These are phyloP conservation scores for Elsinoe ampelina DNA, from an alignment of 2,329 filamentous ascomycete genomes.

Conservation along the genomic window DNA sequence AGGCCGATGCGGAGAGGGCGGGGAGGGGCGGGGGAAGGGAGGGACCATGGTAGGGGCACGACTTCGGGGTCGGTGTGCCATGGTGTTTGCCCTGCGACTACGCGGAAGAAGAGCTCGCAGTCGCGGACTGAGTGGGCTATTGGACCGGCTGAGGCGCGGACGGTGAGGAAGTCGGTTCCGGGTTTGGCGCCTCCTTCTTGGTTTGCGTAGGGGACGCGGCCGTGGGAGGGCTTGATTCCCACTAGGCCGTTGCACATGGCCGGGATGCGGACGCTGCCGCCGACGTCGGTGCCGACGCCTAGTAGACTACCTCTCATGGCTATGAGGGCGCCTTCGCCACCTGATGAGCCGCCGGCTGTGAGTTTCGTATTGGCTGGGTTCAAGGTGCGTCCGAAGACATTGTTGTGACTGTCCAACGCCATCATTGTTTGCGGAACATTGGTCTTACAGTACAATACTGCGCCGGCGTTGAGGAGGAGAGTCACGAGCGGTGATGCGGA, in stretches of 20 bases:
- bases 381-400: conserved; percentile 39
- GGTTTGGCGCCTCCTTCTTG: conserved; percentile 40
- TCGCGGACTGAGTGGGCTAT: conserved; percentile 40
- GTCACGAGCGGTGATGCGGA: conserved; percentile 35
- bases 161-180: conserved; percentile 38
- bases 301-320: conserved; percentile 40
- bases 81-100: conserved; percentile 43
- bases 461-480: conserved; percentile 36
- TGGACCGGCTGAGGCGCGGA: conserved; percentile 38
- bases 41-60: conserved; percentile 31
- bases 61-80: conserved; percentile 42
- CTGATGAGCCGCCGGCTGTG: conserved; percentile 44
- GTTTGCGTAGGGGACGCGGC: conserved; percentile 43
- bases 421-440: conserved; percentile 48
- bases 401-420: conserved; percentile 45
- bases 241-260: conserved; percentile 43
- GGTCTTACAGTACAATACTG: conserved; percentile 45
- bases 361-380: conserved; percentile 41
- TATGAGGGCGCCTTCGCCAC: conserved; percentile 45
- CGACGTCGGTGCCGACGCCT: conserved; percentile 47
- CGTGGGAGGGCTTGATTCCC: conserved; percentile 37
- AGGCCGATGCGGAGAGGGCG: conserved; percentile 33
- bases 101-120: conserved; percentile 46
- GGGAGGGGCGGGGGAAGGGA: too few relatives aligned
- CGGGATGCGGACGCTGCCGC: conserved; percentile 45